Evolutionary conservation across 2,329 filamentous ascomycete genomes (phyloP), one percentile per base, ranked within the genome.

Genomic region (Fusarium buxicola): DNA sequence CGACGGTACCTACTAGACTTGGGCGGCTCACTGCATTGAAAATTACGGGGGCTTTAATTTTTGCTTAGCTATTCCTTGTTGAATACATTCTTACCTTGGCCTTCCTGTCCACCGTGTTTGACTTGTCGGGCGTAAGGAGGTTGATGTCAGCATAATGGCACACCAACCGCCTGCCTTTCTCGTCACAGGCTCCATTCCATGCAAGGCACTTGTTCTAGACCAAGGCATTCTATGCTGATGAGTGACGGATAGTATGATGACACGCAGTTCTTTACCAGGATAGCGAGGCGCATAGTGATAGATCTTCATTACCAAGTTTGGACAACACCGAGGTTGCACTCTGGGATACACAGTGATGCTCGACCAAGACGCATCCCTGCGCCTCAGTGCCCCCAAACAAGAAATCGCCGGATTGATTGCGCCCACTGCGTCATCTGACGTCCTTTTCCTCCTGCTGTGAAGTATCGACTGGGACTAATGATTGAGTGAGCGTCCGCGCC

Each of bases 151-250:
- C 15, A 13, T 32, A 27, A 39, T 34, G 32, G 32, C 27, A 38
- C 30, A 32, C 31, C 28, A 49, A 58, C 34, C 4, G 11, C 6
- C 12, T 7, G 7, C 12, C 66, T 71, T 9, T 68, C 55, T 70
- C 32, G n/a, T 13, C 16, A 47, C 24, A 40, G 28, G 63, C 8
- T 77, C 84, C 60, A 86, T 86, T 77, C 84, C 60, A 86, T 86
- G 69, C 90, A 92, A 2, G 89, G 86, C 73, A 21, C 93, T 76
- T 32, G 30, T 32, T 52, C 43, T 24, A 44, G 27, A 9, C 48
- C 58, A 55, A 49, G 24, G 40, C 43, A 51, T 25, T 25, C 41
- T 16, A 30, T 25, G 16, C 39, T 25, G 15, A 18, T 16, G 8
- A 60, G 15, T 24, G n/a, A n/a, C n/a, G n/a, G 21, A 21, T 16